A percentile compares a stretch with the other conserved stretches of the same genome.
These are phyloP conservation scores for Oryza officinalis DNA, from an alignment of 176 grass and related monocot genomes.

Conservation along the genomic window DNA sequence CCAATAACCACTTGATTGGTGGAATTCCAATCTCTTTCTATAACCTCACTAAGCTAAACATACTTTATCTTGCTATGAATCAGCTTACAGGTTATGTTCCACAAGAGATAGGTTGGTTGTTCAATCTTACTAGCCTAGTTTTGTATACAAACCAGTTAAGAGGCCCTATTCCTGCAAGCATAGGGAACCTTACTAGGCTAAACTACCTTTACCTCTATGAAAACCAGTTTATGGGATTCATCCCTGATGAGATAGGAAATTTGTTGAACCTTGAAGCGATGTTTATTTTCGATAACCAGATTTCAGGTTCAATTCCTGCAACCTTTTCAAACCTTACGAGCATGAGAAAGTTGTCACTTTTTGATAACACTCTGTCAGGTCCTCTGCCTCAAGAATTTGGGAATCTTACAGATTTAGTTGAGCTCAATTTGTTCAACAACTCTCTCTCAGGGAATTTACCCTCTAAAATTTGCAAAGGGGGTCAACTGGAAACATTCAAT, in stretches of 20 bases:
- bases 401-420: neutral
- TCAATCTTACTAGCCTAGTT: neutral
- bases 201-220: neutral
- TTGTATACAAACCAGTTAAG: neutral
- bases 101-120: neutral
- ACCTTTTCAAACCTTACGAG: neutral
- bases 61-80: neutral
- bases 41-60: neutral
- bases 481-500: neutral
- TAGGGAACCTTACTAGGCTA: constrained; percentile 27
- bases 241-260: neutral
- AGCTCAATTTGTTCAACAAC: neutral
- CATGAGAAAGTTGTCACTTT: neutral
- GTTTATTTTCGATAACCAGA: neutral
- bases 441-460: neutral
- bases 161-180: neutral
- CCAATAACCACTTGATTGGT: neutral
- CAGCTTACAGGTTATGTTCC: neutral
- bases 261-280: neutral
- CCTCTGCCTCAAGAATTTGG: neutral
- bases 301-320: constrained; percentile 1
- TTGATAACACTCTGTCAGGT: neutral
- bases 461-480: neutral
- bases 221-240: neutral
- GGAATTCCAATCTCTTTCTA: neutral